A percentile compares a stretch with the other conserved stretches of the same genome.
Evolutionary conservation across 1,284 basidiomycete species (phyloP).

Genomic region (Heterobasidion occidentale): DNA sequence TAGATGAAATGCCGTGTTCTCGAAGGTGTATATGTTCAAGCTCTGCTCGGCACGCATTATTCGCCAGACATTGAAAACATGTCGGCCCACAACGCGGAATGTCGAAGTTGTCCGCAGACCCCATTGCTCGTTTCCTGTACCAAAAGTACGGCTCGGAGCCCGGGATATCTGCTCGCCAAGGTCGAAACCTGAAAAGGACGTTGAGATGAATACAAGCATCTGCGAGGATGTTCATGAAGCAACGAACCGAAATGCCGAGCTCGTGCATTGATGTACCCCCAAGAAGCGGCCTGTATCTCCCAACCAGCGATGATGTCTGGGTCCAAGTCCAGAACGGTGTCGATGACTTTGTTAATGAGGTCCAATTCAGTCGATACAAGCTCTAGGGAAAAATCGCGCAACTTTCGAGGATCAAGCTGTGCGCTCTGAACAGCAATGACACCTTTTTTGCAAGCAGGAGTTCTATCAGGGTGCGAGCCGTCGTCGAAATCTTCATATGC

Average conservation of each 20-base stretch:
- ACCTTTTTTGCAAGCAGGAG: constrained; percentile 40
- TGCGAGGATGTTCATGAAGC: not conserved
- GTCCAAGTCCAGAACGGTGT: constrained; percentile 73
- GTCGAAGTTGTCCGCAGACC: constrained; percentile 71
- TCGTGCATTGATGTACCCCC: constrained; percentile 85
- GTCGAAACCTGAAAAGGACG: constrained; percentile 49
- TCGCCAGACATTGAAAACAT: constrained; percentile 90
- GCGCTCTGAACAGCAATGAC: constrained; percentile 48
- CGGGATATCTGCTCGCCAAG: constrained; percentile 63
- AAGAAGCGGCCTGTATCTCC: constrained; percentile 85
- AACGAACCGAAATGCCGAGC: constrained; percentile 53
- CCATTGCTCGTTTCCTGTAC: constrained; percentile 59
- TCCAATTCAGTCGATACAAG: constrained; percentile 72
- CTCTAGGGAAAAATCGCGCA: constrained; percentile 43
- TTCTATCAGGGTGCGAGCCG: constrained; percentile 16
- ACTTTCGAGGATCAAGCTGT: constrained; percentile 28
- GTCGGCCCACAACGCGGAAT: constrained; percentile 81
- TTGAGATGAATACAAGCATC: not conserved
- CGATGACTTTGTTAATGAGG: constrained; percentile 73
- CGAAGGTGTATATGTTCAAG: constrained; percentile 80
- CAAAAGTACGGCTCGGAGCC: constrained; percentile 38
- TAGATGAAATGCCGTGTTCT: constrained; percentile 83
- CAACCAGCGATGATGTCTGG: constrained; percentile 91
- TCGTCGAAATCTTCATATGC: constrained; percentile 52
- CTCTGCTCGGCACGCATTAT: constrained; percentile 84